Evolutionary conservation across 2,329 filamentous ascomycete genomes (phyloP), one percentile per base, ranked within the genome.

Genomic region (Aspergillus tamarii): DNA sequence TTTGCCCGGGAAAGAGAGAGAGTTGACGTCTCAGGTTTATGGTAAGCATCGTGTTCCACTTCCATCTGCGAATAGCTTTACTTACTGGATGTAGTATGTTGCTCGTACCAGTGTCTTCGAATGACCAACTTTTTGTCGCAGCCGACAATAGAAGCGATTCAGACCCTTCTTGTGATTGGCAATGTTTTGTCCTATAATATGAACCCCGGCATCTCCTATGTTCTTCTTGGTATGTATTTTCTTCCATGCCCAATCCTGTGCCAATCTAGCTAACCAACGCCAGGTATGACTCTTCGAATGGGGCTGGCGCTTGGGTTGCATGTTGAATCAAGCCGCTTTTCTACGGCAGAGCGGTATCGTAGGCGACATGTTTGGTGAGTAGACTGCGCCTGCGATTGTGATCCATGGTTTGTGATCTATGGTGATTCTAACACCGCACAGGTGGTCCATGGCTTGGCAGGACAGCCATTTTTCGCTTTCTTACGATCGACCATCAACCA

Each of bases 391-490:
- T 52, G 28, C 26, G 19, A 5, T 14, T 10, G 19, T 32, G 28
- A 10, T n/a, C 26, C 21, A n/a, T 2, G 10, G 21, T 21, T 14
- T 10, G 28, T 12, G 28, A 5, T n/a, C 3, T 21, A n/a, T 2
- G 4, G 21, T 32, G 9, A 55, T 55, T 39, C 52, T 64, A 52
- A 66, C 43, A 7, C 21, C 23, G 26, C 30, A 23, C 30, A 84
- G 82, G 82, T 89, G 87, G 87, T 85, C 85, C 2, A 82, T 89
- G 67, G 81, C 88, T 36, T 89, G 87, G 87, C 87, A 89, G 71
- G 87, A 89, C 68, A 88, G 85, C 61, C 80, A 89, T 54, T 82
- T 89, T 28, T 88, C 86, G 10, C 83, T 89, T 36, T 88, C 86
- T 2, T 89, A 88, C 69, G 87, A 89, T 69, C 78, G 87, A 43